phyloP scores from a whole-genome alignment of 257 asterid genomes.

The Nicotiana knightiana region DNA sequence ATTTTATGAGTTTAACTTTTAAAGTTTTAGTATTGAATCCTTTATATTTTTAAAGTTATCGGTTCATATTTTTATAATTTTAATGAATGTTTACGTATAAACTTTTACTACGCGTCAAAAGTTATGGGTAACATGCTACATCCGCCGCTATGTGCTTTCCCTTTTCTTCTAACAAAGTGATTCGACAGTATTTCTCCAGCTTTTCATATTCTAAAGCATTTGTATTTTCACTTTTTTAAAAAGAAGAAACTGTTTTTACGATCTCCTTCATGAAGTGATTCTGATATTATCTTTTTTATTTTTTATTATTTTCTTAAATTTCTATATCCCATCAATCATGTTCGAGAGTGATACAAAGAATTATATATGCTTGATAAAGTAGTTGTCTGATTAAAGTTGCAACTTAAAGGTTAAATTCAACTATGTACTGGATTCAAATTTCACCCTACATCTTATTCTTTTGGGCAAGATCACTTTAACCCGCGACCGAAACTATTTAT shows the following conservation, averaged over 20 bases:
- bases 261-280: background rate
- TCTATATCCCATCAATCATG: background rate
- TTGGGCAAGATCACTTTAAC: too few relatives aligned
- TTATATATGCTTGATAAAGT: background rate
- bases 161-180: background rate
- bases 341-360: background rate
- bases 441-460: too few relatives aligned
- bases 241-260: background rate
- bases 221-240: background rate
- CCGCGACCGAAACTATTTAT: too few relatives aligned
- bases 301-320: background rate
- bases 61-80: too few relatives aligned
- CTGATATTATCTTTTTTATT: background rate
- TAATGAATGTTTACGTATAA: too few relatives aligned
- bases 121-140: too few relatives aligned
- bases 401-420: background rate
- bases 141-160: background rate
- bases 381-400: background rate
- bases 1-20: too few relatives aligned
- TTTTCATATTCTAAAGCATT: constrained; percentile 1
- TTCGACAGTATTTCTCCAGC: constrained; percentile 1
- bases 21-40: too few relatives aligned
- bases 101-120: too few relatives aligned
- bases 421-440: background rate
- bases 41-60: too few relatives aligned